Percentiles rank a stretch among this genome's conserved stretches.
These are phyloP conservation scores for Alternaria atra DNA, from an alignment of 2,329 filamentous ascomycete species.

Conservation along the genomic window DNA sequence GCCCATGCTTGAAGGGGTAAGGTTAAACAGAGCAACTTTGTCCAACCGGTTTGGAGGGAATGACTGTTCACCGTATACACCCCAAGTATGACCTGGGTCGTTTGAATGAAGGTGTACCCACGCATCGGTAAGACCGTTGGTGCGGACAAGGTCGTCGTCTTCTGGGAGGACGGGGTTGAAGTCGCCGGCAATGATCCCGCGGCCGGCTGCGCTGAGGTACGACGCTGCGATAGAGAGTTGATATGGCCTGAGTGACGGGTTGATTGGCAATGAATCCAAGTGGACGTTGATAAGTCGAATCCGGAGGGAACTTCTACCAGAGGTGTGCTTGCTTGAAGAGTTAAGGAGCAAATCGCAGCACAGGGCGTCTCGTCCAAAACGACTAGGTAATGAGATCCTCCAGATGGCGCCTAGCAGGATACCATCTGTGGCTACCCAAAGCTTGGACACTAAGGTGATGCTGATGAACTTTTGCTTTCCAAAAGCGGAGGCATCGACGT, in stretches of 20 bases:
- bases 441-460: constrained; percentile 1
- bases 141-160: constrained; percentile 6
- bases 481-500: neutral
- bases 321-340: neutral
- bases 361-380: constrained; percentile 9
- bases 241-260: constrained; percentile 10
- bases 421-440: neutral
- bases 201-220: constrained; percentile 6
- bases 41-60: constrained; percentile 9
- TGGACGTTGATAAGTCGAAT: constrained; percentile 11
- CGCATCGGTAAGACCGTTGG: constrained; percentile 5
- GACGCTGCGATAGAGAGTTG: constrained; percentile 1
- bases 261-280: constrained; percentile 9
- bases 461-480: constrained; percentile 6
- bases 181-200: constrained; percentile 8
- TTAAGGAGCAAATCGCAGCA: constrained; percentile 10
- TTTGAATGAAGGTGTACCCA: constrained; percentile 2
- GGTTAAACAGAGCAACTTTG: constrained; percentile 2
- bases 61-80: constrained; percentile 8
- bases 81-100: constrained; percentile 9
- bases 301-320: neutral
- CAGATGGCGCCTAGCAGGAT: constrained; percentile 5
- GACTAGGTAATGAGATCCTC: constrained; percentile 8
- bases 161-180: constrained; percentile 10
- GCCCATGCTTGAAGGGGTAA: neutral